Percentiles rank a stretch among this genome's conserved stretches.
These are phyloP conservation scores for Psilocybe cubensis DNA, from an alignment of 768 basidiomycete genomes.

Conservation along the genomic window DNA sequence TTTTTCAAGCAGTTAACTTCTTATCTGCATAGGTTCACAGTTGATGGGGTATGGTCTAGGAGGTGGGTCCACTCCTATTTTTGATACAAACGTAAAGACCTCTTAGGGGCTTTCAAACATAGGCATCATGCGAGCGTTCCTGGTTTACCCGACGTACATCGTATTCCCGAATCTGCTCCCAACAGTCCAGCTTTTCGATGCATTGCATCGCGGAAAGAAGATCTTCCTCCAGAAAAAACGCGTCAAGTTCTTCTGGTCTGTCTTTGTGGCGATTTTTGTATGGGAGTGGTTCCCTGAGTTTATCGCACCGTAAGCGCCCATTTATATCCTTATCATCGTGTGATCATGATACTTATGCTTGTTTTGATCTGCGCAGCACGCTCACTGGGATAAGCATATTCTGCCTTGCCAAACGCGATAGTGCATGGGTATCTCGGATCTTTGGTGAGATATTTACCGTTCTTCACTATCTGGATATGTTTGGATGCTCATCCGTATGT, in stretches of 20 bases:
- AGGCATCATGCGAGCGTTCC: constrained; percentile 50
- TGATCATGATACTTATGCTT: constrained; percentile 14
- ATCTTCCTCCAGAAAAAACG: constrained; percentile 52
- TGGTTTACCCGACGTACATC: constrained; percentile 55
- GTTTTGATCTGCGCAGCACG: constrained; percentile 30
- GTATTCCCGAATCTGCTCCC: constrained; percentile 46
- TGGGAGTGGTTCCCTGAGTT: constrained; percentile 63
- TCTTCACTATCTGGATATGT: neutral
- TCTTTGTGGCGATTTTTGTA: constrained; percentile 55
- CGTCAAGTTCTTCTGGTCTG: constrained; percentile 58
- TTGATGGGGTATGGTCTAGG: constrained; percentile 46
- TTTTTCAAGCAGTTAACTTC: too few relatives aligned
- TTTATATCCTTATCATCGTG: constrained; percentile 27
- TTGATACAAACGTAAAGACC: neutral
- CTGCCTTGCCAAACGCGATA: constrained; percentile 55
- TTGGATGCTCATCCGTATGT: neutral
- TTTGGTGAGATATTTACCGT: constrained; percentile 42
- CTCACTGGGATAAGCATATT: constrained; percentile 66
- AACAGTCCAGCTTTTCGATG: constrained; percentile 43
- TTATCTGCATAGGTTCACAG: constrained; percentile 30
- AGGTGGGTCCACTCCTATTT: constrained; percentile 23
- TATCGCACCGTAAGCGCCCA: constrained; percentile 38
- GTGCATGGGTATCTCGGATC: constrained; percentile 51
- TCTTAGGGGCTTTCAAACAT: neutral
- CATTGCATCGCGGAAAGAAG: constrained; percentile 48